Evolutionary conservation across 1,284 basidiomycete species (phyloP).

Genomic region (Cutaneotrichosporon cutaneum): DNA sequence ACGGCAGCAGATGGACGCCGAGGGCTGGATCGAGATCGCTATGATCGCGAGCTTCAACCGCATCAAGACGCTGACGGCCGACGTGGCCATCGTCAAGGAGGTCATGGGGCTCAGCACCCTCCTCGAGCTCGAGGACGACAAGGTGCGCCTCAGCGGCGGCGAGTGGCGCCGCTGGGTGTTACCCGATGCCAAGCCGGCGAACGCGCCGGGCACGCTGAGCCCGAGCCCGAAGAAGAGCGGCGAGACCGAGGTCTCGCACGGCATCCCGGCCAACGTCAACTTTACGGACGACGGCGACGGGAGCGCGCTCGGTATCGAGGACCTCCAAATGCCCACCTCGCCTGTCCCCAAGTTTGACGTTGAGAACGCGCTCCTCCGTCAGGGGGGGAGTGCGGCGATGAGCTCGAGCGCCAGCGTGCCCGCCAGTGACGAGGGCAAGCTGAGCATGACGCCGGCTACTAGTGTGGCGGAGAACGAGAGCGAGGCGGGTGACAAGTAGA

Average conservation of each 20-base stretch:
- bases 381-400: slow-evolving; percentile 19
- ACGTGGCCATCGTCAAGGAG: slow-evolving; percentile 67
- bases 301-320: slow-evolving; percentile 21
- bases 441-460: slow-evolving; percentile 27
- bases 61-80: slow-evolving; percentile 67
- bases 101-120: slow-evolving; percentile 66
- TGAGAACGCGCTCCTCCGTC: slow-evolving; percentile 46
- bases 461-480: slow-evolving; percentile 28
- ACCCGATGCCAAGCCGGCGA: slow-evolving; percentile 60
- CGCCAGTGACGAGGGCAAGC: slow-evolving; percentile 25
- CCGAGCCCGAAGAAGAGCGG: slow-evolving; percentile 23
- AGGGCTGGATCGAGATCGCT: slow-evolving; percentile 79
- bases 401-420: slow-evolving; percentile 30
- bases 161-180: slow-evolving; percentile 68
- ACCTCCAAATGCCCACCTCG: slow-evolving; percentile 15
- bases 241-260: slow-evolving; percentile 26
- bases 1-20: slow-evolving; percentile 81
- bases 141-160: slow-evolving; percentile 64
- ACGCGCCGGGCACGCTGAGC: slow-evolving; percentile 7
- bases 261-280: slow-evolving; percentile 16
- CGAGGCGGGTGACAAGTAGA: slow-evolving; percentile 16
- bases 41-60: slow-evolving; percentile 85
- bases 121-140: slow-evolving; percentile 67
- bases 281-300: slow-evolving; percentile 6
- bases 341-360: slow-evolving; percentile 35